Evolutionary conservation across 2,329 filamentous ascomycete genomes (phyloP), one percentile per base, ranked within the genome.

Genomic region (Aspergillus bombycis): DNA sequence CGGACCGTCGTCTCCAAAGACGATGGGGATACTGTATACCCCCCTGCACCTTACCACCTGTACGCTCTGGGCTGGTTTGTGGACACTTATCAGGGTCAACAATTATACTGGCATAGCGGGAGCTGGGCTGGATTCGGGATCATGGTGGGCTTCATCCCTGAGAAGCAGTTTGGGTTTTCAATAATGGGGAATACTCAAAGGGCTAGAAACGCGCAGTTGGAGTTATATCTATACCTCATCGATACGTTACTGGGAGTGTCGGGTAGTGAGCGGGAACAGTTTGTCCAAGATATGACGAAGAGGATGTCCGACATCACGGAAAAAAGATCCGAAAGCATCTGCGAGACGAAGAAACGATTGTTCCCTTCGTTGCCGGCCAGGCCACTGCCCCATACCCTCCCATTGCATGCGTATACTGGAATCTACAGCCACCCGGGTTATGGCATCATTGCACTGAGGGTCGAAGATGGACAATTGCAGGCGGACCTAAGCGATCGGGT

Each of bases 41-140:
- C 65, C 11, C 65, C 68, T 1, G 43, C 57, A 2, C 64, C 64
- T 19, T 61, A 64, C 10, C 69, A 68, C 34, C 57, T 66, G 4
- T 70, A 73, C 34, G 66, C 71, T 4, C 59, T 72, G 0, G 71
- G 71, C 1, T 72, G 71, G 71, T 71, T 66, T 30, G 61, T 69
- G 3, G 62, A 66, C 14, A 62, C 60, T n/a, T 72, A 71, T 28
- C 68, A 58, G 23, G 71, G 70, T 6, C 58, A 68, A 14, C 60
- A 64, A 10, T 16, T 72, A 1, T 69, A 68, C 36, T 67, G 65
- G 63, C 71, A 72, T 34, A 64, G 66, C 8, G 71, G 69, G 5
- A 67, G 71, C 30, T 72, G 68, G 67, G 52, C 58, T 0, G 71
- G 71, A 1, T 70, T 70, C 28, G 66, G 65, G 3, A 68, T 65